These are phyloP conservation scores for Hyaloscypha variabilis DNA, from an alignment of 495 filamentous ascomycete species.

Conservation along the genomic window DNA sequence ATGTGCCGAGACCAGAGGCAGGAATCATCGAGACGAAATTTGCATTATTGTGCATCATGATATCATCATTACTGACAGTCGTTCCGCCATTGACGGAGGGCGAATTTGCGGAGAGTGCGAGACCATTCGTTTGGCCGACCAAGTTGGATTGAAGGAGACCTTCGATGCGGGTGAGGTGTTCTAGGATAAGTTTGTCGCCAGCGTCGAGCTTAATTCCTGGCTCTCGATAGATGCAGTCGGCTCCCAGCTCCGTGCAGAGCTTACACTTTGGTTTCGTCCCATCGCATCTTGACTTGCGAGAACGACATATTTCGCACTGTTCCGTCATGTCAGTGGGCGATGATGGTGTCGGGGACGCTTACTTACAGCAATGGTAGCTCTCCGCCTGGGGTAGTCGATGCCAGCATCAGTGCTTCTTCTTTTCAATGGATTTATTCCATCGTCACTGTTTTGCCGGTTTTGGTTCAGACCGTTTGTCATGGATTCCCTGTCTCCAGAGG, in stretches of 20 bases:
- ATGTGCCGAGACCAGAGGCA: conserved; percentile 70
- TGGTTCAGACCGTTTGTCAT: conserved; percentile 42
- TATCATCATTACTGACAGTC: conserved; percentile 65
- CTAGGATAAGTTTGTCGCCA: conserved; percentile 82
- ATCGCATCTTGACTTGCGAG: conserved; percentile 81
- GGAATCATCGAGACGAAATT: conserved; percentile 62
- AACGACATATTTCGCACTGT: conserved; percentile 84
- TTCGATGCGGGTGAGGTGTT: conserved; percentile 75
- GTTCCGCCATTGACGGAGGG: conserved; percentile 71
- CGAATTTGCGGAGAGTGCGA: conserved; percentile 54
- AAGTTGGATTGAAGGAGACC: conserved; percentile 71
- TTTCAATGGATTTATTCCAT: conserved; percentile 58
- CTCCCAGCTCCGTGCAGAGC: conserved; percentile 79
- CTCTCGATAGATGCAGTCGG: conserved; percentile 82
- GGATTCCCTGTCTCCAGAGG: conserved; percentile 42
- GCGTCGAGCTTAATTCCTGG: conserved; percentile 87
- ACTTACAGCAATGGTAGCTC: conserved; percentile 74
- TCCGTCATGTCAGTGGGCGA: conserved; percentile 5
- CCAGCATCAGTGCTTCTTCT: conserved; percentile 67
- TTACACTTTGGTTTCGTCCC: conserved; percentile 83
- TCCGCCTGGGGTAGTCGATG: conserved; percentile 68
- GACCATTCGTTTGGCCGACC: conserved; percentile 50
- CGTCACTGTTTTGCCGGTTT: conserved; percentile 44
- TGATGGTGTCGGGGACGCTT: conserved; percentile 9
- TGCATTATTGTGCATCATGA: conserved; percentile 43